Conservation (phyloP, 163 green algal genomes). For the Chlorella variabilis region DNA sequence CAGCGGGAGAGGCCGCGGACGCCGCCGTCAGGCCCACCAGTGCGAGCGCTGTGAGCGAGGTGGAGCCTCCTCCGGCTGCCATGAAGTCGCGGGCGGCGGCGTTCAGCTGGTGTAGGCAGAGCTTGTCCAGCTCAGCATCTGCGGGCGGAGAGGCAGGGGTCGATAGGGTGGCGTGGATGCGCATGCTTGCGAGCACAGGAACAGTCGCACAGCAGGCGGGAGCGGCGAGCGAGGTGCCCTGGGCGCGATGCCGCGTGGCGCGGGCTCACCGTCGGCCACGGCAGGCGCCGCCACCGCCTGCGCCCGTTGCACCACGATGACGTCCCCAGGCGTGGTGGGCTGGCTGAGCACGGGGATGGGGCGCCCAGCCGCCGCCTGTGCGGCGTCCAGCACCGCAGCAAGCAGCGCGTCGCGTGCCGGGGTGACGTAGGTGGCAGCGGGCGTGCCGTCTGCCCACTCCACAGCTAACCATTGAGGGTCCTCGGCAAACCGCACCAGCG, state of each 20-base stretch:
- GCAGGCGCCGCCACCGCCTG: constrained; percentile 23
- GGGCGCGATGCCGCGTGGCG: no score
- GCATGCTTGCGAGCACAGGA: no score
- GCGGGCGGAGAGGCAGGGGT: background rate
- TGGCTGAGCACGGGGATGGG: constrained; percentile 73
- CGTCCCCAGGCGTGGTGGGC: constrained; percentile 67
- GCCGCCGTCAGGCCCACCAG: constrained; percentile 18
- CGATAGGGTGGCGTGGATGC: no score
- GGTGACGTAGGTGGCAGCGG: constrained; percentile 66
- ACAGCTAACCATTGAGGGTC: constrained; percentile 79
- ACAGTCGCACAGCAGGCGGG: no score
- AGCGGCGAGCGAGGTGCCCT: no score
- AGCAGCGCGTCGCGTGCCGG: constrained; percentile 75
- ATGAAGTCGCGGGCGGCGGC: constrained; percentile 39
- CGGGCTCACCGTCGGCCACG: constrained; percentile 3
- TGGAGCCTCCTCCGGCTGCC: background rate
- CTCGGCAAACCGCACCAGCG: constrained; percentile 62
- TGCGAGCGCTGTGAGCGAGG: constrained; percentile 38
- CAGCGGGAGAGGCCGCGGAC: background rate
- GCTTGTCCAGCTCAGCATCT: constrained; percentile 68
- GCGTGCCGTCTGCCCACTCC: constrained; percentile 76
- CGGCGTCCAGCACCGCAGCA: constrained; percentile 75
- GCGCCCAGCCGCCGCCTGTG: constrained; percentile 60
- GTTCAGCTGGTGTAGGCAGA: constrained; percentile 61
- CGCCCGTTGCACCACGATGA: constrained; percentile 46